Percentiles rank a stretch among this genome's conserved stretches.
Evolutionary conservation across 345 rosid genomes (phyloP).

Genomic region (Eucalyptus rudis): DNA sequence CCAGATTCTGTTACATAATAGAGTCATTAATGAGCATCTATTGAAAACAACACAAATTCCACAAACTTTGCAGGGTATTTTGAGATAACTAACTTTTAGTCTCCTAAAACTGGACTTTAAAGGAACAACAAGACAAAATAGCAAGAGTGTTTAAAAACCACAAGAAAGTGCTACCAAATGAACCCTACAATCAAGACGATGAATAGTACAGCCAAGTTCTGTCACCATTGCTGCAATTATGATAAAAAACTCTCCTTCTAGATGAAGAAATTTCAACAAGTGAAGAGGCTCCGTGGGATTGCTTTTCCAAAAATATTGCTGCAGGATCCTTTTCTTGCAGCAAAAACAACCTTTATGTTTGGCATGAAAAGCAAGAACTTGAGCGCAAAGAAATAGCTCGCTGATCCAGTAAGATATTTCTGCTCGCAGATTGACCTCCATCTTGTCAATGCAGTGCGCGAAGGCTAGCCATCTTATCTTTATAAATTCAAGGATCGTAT

Average conservation of each 20-base stretch:
- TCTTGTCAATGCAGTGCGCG: not conserved
- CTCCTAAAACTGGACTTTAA: not conserved
- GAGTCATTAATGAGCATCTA: not conserved
- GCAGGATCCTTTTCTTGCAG: not conserved
- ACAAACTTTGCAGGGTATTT: not conserved
- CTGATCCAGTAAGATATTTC: not conserved
- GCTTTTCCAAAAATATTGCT: not conserved
- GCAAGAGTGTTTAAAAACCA: not conserved
- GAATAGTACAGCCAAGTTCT: not conserved
- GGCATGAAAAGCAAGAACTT: not conserved
- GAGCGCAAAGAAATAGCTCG: not conserved
- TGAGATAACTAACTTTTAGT: not conserved
- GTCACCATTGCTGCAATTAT: not conserved
- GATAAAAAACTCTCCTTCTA: not conserved
- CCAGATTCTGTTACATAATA: conserved; percentile 46
- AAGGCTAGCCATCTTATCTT: not conserved
- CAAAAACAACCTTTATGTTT: not conserved
- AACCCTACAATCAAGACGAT: not conserved
- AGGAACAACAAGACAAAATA: not conserved
- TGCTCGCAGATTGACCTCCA: not conserved
- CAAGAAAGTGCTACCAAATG: not conserved
- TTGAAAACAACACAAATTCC: not conserved
- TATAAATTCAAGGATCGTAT: not conserved
- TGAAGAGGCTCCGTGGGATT: not conserved
- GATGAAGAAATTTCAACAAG: not conserved